Base-by-base conservation (phyloP, 306 rosid species). In the Trifolium dubium region DNA sequence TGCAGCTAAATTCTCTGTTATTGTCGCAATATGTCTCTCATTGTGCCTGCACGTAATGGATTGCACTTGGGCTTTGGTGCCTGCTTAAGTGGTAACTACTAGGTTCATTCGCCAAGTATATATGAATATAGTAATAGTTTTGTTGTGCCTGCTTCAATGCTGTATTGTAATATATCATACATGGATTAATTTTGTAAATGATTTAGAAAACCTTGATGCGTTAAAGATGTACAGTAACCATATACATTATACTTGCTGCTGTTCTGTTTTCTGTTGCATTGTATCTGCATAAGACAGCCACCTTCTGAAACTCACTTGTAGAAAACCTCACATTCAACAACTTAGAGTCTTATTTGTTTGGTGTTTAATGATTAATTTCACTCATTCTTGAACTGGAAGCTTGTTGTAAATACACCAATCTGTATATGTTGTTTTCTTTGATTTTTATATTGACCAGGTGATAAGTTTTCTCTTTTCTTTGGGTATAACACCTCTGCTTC, bases 11-110 rank as follows among this genome's bases (percentile, higher is more conserved):
- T 87, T 88, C 64, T 75, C 90, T 37, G 84, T 88, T 44, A 64
- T 87, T 29, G 80, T 80, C 29, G 79, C 87, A 2, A 76, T 85
- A 41, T 91, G 96, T 73, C 77, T 94, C 41, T 82, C 91, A 3
- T 44, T 88, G 79, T 91, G 87, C 69, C 75, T 88, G 30, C 91
- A 88, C 55, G 8, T 89, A 17, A 79, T 77, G 18, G 92, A 83
- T 67, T 83, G 87, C 41, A 67, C 82, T 10, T 83, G 86, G 92
- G 54, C 86, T 67, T 75, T 89, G 67, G 63, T 79, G 34, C 84
- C 90, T 46, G 78, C 87, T 44, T 86, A 82, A 84, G 68, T 53
- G 18, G 44, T 35, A 39, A 14, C 34, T 39, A 19, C 69, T 44
- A 44, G 50, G 14, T 12, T 44, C 15, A 44, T 44, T 44, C 50